Percentiles rank a stretch among this genome's conserved stretches.
These are phyloP conservation scores for Yamadazyma conglobata DNA, from an alignment of 1,139 yeast genomes.

Conservation along the genomic window DNA sequence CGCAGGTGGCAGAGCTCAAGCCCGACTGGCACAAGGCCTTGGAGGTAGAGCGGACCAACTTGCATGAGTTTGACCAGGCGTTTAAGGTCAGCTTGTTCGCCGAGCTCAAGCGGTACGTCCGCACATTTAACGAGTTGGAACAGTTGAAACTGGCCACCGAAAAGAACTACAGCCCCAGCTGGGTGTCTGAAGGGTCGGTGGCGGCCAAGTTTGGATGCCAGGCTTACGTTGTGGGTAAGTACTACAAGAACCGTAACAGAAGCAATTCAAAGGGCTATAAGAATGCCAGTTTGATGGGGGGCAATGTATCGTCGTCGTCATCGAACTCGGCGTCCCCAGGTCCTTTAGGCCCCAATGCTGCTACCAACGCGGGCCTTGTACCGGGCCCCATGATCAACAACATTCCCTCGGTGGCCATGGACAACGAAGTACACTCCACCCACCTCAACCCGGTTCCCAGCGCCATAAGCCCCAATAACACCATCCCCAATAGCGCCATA, in stretches of 20 bases:
- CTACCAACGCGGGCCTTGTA: slow-evolving; percentile 1
- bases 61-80: slow-evolving; percentile 28
- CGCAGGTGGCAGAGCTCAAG: slow-evolving; percentile 22
- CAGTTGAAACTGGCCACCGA: slow-evolving; percentile 25
- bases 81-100: slow-evolving; percentile 33
- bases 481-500: too few species aligned
- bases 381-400: too few species aligned
- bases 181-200: slow-evolving; percentile 37
- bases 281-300: not conserved
- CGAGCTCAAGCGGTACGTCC: slow-evolving; percentile 32
- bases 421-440: too few species aligned
- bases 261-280: slow-evolving; percentile 10
- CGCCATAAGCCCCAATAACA: too few species aligned
- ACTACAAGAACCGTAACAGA: slow-evolving; percentile 10
- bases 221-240: slow-evolving; percentile 32
- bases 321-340: slow-evolving; percentile 7
- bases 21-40: slow-evolving; percentile 40
- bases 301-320: slow-evolving; percentile 3
- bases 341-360: not conserved
- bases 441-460: too few species aligned
- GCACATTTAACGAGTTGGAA: slow-evolving; percentile 31
- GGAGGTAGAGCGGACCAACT: slow-evolving; percentile 26
- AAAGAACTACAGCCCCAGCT: slow-evolving; percentile 30
- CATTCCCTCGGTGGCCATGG: too few species aligned
- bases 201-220: slow-evolving; percentile 43